phyloP scores from a whole-genome alignment of 106 monocot species.

The Amphibolis antarctica region DNA sequence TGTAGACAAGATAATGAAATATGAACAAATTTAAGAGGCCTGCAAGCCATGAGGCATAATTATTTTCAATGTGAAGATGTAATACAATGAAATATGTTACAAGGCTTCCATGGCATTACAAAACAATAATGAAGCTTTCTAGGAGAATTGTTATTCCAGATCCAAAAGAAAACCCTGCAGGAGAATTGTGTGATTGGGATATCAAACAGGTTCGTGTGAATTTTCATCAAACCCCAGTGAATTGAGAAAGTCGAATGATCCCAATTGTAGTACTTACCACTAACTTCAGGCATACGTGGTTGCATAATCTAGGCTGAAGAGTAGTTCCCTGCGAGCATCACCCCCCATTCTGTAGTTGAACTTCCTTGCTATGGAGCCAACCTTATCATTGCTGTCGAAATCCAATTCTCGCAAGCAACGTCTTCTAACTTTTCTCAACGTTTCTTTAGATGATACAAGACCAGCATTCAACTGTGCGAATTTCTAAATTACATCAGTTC shows the following conservation, averaged over 20 bases:
- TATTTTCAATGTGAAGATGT: too few relatives aligned
- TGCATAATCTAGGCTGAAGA: conserved; percentile 21
- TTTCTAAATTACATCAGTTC: too few relatives aligned
- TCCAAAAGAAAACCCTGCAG: not conserved
- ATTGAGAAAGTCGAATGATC: not conserved
- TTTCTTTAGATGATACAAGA: conserved; percentile 14
- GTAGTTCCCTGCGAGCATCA: conserved; percentile 15
- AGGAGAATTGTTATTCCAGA: not conserved
- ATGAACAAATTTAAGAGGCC: too few relatives aligned
- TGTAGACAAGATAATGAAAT: too few relatives aligned
- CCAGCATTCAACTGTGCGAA: conserved; percentile 17
- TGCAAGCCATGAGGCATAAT: too few relatives aligned
- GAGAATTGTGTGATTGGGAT: not conserved
- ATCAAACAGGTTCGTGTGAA: not conserved
- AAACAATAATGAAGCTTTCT: too few relatives aligned
- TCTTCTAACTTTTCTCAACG: conserved; percentile 14
- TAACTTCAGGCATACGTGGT: conserved; percentile 12
- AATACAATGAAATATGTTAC: too few relatives aligned
- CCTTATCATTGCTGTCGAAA: conserved; percentile 25
- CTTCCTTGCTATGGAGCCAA: conserved; percentile 11
- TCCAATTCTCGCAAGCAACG: conserved; percentile 23
- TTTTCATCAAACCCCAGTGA: not conserved
- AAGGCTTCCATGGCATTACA: too few relatives aligned
- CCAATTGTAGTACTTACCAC: not conserved
- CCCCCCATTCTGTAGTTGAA: conserved; percentile 16